These are phyloP conservation scores for Aspergillus saccharolyticus DNA, from an alignment of 495 filamentous ascomycete species.

Conservation along the genomic window DNA sequence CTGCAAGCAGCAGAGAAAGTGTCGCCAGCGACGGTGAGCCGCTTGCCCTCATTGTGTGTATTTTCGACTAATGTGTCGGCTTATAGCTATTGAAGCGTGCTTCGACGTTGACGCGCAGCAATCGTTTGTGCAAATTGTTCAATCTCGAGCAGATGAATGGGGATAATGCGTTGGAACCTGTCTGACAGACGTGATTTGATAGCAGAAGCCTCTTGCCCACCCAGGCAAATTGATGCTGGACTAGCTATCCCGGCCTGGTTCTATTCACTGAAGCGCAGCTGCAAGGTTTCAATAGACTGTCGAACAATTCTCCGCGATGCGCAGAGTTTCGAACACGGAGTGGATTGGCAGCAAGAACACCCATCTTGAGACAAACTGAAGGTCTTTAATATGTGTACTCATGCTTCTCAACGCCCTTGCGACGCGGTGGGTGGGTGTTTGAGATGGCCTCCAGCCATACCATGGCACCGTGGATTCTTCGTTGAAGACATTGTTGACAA, in stretches of 20 bases:
- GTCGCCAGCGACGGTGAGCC: slow-evolving; percentile 3
- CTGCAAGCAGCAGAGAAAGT: slow-evolving; percentile 27
- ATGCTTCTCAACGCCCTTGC: background rate
- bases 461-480: background rate
- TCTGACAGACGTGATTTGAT: background rate
- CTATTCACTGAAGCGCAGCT: background rate
- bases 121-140: background rate
- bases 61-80: background rate
- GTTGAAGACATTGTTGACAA: background rate
- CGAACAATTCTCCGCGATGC: no score
- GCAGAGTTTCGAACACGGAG: background rate
- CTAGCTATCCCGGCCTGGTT: background rate
- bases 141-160: background rate
- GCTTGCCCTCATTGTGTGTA: background rate
- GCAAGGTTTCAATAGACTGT: background rate
- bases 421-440: background rate
- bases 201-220: background rate
- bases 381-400: background rate
- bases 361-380: background rate
- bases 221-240: background rate
- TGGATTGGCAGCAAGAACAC: no score
- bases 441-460: slow-evolving; percentile 1
- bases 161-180: background rate
- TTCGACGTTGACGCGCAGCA: background rate
- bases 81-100: background rate